These are phyloP conservation scores for Heracleum sosnowskyi DNA, from an alignment of 129 eudicot species.

Conservation along the genomic window DNA sequence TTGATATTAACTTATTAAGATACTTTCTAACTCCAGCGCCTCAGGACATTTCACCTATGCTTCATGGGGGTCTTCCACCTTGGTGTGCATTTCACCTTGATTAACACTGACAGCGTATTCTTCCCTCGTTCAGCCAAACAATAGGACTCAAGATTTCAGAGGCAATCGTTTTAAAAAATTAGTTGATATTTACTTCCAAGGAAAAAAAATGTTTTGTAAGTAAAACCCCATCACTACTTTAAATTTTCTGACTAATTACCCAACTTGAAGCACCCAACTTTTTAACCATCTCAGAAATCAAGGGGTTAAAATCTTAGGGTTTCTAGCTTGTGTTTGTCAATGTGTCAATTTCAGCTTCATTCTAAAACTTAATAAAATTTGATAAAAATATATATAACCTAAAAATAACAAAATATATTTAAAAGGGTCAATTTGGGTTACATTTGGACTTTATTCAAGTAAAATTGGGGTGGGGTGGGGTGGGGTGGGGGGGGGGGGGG, in stretches of 20 bases:
- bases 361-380: too few species aligned
- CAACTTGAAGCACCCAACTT: neutral
- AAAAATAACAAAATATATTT: too few species aligned
- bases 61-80: neutral
- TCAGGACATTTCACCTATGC: neutral
- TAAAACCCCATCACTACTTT: neutral
- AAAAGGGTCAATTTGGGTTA: too few species aligned
- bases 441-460: too few species aligned
- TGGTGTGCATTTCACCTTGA: neutral
- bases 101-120: neutral
- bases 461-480: too few species aligned
- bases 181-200: neutral
- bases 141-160: neutral
- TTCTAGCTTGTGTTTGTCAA: too few species aligned
- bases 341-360: too few species aligned
- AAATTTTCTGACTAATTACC: neutral
- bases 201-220: neutral
- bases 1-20: neutral
- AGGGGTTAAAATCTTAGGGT: neutral
- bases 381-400: too few species aligned
- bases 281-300: neutral
- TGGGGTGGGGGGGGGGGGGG: too few species aligned
- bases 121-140: neutral
- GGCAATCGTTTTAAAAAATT: neutral
- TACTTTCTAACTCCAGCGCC: neutral